phyloP scores from a whole-genome alignment of 768 basidiomycete genomes.

The Stropharia rugosoannulata region DNA sequence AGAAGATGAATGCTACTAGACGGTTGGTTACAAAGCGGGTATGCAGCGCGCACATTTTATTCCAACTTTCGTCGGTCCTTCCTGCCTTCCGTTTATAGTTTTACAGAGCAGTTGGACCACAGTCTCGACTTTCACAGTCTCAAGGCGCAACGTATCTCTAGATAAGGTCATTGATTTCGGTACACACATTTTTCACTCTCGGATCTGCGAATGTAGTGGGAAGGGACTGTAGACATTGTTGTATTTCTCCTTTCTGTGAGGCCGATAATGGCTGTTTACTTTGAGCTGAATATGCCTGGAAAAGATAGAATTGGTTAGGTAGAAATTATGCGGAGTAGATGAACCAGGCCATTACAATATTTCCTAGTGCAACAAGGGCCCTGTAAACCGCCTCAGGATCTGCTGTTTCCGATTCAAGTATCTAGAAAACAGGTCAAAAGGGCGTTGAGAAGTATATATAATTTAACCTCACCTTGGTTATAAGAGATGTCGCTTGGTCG shows the following conservation, averaged over 20 bases:
- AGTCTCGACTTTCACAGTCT: neutral
- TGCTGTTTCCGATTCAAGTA: slow-evolving; percentile 45
- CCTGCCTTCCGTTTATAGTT: neutral
- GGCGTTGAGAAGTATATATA: neutral
- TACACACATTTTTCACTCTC: slow-evolving; percentile 49
- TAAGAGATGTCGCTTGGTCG: slow-evolving; percentile 41
- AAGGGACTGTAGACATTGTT: slow-evolving; percentile 36
- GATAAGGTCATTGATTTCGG: slow-evolving; percentile 47
- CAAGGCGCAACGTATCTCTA: neutral
- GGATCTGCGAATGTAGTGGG: slow-evolving; percentile 55
- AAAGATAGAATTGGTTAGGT: neutral
- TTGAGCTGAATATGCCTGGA: slow-evolving; percentile 51
- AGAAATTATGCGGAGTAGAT: neutral
- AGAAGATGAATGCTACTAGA: no score
- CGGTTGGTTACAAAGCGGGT: no score
- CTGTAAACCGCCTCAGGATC: slow-evolving; percentile 76
- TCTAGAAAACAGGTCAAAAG: slow-evolving; percentile 25
- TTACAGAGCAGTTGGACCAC: neutral
- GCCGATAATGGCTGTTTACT: slow-evolving; percentile 33
- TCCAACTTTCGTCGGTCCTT: no score
- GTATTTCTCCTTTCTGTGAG: slow-evolving; percentile 39
- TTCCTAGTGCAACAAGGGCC: slow-evolving; percentile 70
- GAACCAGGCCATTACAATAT: slow-evolving; percentile 47
- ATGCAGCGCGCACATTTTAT: no score
- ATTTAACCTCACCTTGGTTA: slow-evolving; percentile 19